Evolutionary conservation across 257 asterid species (phyloP), one percentile per base, ranked within the genome.

Genomic region (Fraxinus anomala): DNA sequence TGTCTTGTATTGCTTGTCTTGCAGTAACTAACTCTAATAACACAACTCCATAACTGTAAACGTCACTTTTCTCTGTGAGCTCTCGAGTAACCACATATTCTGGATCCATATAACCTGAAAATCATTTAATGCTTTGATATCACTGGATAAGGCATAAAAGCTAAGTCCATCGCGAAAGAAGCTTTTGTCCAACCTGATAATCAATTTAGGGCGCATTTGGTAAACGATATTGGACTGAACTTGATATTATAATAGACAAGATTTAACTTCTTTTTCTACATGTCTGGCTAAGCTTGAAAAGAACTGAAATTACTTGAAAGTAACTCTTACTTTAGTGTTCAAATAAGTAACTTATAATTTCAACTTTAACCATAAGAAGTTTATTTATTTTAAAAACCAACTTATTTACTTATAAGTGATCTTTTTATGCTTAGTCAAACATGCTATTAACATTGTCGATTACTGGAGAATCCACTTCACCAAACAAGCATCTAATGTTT

Each of bases 21-120:
- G 88, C 91, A 0, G 97, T 88, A 59, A 96, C 68, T 33, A 96
- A 86, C 80, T 96, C 98, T 17, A 96, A 77, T 19, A 96, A 73
- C 37, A 96, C 97, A n/a, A 96, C 89, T 51, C 98, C 99, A 37
- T 92, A 96, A 79, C 99, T 92, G 82, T 92, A 93, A 24, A 96
- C 77, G 24, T 96, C 99, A 42, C 99, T 96, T 91, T 93, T 96
- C 80, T 93, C 98, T 4, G 98, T 90, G 66, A 96, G 92, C 89
- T 96, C 96, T 75, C 86, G 98, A 33, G 97, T 90, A 68, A 88
- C 82, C 5, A 89, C 93, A 21, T 96, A 96, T 74, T 96, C 98
- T 0, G 99, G 99, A 81, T 96, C 99, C 94, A 95, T 74, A 75
- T 95, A 95, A 73, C 97, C 99, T 94, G 91, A 37, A 51, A 73